Evolutionary conservation across 257 asterid genomes (phyloP).

Genomic region (Scutellaria galericulata): DNA sequence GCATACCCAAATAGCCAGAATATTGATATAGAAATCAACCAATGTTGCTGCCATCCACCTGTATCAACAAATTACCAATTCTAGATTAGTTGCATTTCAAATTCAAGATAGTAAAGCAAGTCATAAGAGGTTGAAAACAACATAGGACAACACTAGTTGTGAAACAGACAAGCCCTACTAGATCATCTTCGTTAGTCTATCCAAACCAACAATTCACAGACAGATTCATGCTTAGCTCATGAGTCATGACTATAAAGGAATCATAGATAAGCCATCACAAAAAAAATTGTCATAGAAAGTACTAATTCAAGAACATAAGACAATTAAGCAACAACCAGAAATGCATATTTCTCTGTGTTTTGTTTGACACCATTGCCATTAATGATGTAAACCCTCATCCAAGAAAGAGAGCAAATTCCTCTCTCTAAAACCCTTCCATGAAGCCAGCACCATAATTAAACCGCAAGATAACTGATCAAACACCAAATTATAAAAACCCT

Average conservation of each 20-base stretch:
- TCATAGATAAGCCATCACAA: background rate
- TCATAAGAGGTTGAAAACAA: background rate
- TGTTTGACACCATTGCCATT: too few relatives aligned
- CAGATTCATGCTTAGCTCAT: background rate
- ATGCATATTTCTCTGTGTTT: too few relatives aligned
- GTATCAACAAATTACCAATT: constrained; percentile 19
- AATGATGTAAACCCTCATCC: too few relatives aligned
- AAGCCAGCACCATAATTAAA: background rate
- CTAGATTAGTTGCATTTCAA: background rate
- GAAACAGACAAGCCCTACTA: background rate
- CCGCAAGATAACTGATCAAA: constrained; percentile 25
- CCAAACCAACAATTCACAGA: background rate
- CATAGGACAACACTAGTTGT: background rate
- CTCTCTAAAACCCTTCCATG: background rate
- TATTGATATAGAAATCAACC: constrained; percentile 69
- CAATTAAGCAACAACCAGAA: background rate
- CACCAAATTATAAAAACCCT: background rate
- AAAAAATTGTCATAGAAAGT: background rate
- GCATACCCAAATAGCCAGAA: constrained; percentile 65
- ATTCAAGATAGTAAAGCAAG: background rate
- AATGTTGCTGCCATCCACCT: constrained; percentile 89
- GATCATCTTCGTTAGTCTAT: background rate
- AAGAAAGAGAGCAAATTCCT: background rate
- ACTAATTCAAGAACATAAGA: background rate
- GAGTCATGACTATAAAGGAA: background rate